These are phyloP conservation scores for Mycena epipterygia DNA, from an alignment of 768 basidiomycete species.

Conservation along the genomic window DNA sequence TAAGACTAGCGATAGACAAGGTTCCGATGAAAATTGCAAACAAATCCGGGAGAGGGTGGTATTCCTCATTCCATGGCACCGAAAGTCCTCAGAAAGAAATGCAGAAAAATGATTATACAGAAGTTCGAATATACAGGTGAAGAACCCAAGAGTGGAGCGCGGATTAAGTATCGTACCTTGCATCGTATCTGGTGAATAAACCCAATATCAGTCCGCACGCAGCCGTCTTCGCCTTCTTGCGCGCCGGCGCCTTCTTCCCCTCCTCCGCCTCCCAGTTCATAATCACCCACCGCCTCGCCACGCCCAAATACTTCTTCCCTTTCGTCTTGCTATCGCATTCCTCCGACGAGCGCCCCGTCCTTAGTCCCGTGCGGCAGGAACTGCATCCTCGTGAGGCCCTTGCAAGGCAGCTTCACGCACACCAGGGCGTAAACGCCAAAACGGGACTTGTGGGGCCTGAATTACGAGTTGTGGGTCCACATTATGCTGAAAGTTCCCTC, in stretches of 20 bases:
- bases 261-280: slow-evolving; percentile 4
- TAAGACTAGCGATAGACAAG: no score
- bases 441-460: not conserved
- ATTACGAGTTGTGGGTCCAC: slow-evolving; percentile 1
- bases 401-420: slow-evolving; percentile 14
- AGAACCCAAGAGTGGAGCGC: no score
- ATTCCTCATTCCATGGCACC: no score
- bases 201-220: not conserved
- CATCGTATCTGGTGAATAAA: no score
- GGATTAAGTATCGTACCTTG: no score
- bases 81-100: no score
- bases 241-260: not conserved
- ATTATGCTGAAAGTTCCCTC: not conserved
- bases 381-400: no score
- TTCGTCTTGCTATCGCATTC: not conserved
- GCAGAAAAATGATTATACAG: no score
- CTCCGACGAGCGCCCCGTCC: slow-evolving; percentile 21
- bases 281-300: slow-evolving; percentile 4
- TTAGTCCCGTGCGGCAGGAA: not conserved
- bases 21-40: no score
- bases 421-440: no score
- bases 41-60: no score
- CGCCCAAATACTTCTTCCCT: slow-evolving; percentile 9
- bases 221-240: slow-evolving; percentile 11
- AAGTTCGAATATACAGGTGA: no score